Conservation (phyloP, 2,329 filamentous ascomycete genomes). For the Ophiobolus disseminans region DNA sequence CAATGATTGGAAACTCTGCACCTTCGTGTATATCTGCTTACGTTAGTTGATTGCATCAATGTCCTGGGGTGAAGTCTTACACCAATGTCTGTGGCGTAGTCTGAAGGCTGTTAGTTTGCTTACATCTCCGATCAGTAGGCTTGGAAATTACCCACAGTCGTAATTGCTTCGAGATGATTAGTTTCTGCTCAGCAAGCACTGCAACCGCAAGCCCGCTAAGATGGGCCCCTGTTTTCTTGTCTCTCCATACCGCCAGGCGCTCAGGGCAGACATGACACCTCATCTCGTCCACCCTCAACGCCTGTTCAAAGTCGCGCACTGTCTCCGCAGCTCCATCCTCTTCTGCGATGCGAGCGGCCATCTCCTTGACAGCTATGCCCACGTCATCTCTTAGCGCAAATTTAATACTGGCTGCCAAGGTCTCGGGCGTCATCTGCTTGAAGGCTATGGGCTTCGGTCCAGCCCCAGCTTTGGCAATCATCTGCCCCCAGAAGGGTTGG, state of each 20-base stretch:
- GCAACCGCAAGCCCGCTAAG: conserved; percentile 24
- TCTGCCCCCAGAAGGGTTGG: conserved; percentile 64
- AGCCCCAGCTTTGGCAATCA: conserved; percentile 59
- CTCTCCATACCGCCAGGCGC: conserved; percentile 24
- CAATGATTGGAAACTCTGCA: conserved; percentile 19
- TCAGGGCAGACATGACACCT: conserved; percentile 28
- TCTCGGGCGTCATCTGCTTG: conserved; percentile 53
- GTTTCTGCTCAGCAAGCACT: conserved; percentile 9
- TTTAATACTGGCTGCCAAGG: conserved; percentile 55
- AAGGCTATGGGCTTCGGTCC: conserved; percentile 58
- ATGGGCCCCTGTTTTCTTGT: conserved; percentile 25
- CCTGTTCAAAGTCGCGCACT: conserved; percentile 18
- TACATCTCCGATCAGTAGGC: not conserved
- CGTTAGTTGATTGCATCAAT: conserved; percentile 1
- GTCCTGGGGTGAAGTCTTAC: conserved; percentile 6
- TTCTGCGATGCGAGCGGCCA: conserved; percentile 23
- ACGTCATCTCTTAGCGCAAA: conserved; percentile 53
- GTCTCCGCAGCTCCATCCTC: conserved; percentile 23
- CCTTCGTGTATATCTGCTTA: conserved; percentile 24
- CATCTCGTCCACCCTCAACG: conserved; percentile 20
- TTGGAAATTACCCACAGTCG: conserved; percentile 14
- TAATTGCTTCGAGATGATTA: conserved; percentile 16
- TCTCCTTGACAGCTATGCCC: conserved; percentile 18
- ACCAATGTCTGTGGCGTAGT: conserved; percentile 28
- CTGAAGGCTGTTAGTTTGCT: conserved; percentile 3